A percentile compares a stretch with the other conserved stretches of the same genome.
These are phyloP conservation scores for Agaricus subrufescens DNA, from an alignment of 768 basidiomycete genomes.

Conservation along the genomic window DNA sequence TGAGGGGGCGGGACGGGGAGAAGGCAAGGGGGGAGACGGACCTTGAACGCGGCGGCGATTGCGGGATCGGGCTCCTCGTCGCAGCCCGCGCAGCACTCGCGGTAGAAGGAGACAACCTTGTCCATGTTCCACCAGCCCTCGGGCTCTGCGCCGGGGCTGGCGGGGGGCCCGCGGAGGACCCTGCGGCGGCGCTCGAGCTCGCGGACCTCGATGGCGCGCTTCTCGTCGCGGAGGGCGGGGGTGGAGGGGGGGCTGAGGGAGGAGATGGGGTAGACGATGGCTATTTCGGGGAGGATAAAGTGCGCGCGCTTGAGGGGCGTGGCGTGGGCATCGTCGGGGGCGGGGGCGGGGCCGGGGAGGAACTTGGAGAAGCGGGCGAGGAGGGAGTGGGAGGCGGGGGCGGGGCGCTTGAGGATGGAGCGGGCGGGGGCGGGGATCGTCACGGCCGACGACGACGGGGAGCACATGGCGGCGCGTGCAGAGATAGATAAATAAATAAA, in stretches of 20 bases:
- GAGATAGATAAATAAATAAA: constrained; percentile 6
- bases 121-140: constrained; percentile 84
- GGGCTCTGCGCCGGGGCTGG: constrained; percentile 27
- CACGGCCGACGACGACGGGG: constrained; percentile 74
- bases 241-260: constrained; percentile 80
- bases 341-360: constrained; percentile 50
- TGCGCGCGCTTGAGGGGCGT: constrained; percentile 82
- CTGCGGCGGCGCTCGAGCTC: constrained; percentile 65
- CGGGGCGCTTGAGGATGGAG: constrained; percentile 76
- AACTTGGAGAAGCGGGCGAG: constrained; percentile 73
- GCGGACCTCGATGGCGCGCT: constrained; percentile 69
- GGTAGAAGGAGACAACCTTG: constrained; percentile 82
- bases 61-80: constrained; percentile 66
- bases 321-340: constrained; percentile 35
- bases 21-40: constrained; percentile 21
- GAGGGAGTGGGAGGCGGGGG: constrained; percentile 62
- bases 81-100: constrained; percentile 75
- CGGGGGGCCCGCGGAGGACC: constrained; percentile 55
- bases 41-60: constrained; percentile 70
- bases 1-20: constrained; percentile 1
- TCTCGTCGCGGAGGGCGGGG: constrained; percentile 75
- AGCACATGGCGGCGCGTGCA: constrained; percentile 6
- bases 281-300: constrained; percentile 84
- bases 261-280: constrained; percentile 88
- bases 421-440: constrained; percentile 77